Conservation (phyloP, 352 stramenopile genomes). For the Pythium dissimile region DNA sequence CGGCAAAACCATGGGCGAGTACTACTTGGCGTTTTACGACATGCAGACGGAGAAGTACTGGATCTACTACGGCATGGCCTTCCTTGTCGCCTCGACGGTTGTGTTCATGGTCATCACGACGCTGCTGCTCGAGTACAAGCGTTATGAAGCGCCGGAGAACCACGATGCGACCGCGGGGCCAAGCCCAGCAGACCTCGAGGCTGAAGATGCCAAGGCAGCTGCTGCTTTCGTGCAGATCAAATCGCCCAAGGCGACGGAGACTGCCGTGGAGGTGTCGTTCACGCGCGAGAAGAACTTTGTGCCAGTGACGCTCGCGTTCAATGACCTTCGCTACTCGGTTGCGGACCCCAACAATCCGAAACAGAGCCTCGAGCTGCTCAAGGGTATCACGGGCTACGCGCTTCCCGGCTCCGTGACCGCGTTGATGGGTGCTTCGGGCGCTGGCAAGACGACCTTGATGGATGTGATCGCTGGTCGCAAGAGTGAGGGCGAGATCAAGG, state of each 20-base stretch:
- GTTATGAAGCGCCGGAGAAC: slow-evolving; percentile 23
- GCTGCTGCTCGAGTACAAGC: slow-evolving; percentile 24
- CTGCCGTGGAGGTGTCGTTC: no score
- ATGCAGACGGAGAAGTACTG: slow-evolving; percentile 26
- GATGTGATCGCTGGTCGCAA: slow-evolving; percentile 71
- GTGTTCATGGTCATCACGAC: slow-evolving; percentile 24
- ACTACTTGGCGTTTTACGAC: slow-evolving; percentile 25
- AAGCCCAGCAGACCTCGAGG: not conserved
- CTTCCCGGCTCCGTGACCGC: slow-evolving; percentile 48
- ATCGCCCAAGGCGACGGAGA: slow-evolving; percentile 10
- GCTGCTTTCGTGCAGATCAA: not conserved
- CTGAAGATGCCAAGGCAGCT: not conserved
- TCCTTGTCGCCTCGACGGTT: slow-evolving; percentile 20
- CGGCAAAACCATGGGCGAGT: slow-evolving; percentile 27
- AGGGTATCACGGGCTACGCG: slow-evolving; percentile 27
- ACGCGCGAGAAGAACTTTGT: slow-evolving; percentile 19
- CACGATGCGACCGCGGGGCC: slow-evolving; percentile 2
- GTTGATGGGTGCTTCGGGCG: slow-evolving; percentile 65
- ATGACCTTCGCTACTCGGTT: slow-evolving; percentile 30
- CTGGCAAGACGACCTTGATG: slow-evolving; percentile 65
- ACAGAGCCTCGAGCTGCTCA: slow-evolving; percentile 34
- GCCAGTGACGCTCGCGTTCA: slow-evolving; percentile 28
- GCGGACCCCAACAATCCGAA: slow-evolving; percentile 22
- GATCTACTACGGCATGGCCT: slow-evolving; percentile 23
- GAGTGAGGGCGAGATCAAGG: slow-evolving; percentile 38